Evolutionary conservation across 2,329 filamentous ascomycete genomes (phyloP), one percentile per base, ranked within the genome.

Genomic region (Talaromyces islandicus): DNA sequence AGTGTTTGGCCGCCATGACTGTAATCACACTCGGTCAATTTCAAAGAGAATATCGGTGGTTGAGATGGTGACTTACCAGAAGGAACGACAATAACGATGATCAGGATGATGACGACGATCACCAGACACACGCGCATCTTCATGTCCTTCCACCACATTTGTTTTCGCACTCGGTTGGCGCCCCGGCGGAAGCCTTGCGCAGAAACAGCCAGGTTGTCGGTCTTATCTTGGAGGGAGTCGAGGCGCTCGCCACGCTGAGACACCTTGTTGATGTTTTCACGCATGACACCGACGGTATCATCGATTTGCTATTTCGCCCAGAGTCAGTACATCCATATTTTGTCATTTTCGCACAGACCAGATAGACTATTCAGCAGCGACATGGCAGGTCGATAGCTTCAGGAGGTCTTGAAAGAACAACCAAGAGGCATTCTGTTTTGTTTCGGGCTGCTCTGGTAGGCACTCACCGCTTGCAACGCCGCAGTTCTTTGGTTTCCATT

Each of bases 141-240:
- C 91, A 97, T 96, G 74, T 97, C 93, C 85, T 97, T 97, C 93
- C 92, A 97, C 93, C 93, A 97, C 93, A 97, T 97, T 63, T 96
- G 88, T 83, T 92, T 93, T 77, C 94, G 88, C 69, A 99, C 93
- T 70, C 91, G 84, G 83, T 97, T 99, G 78, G 95, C 94, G 66
- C 94, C 93, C 67, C 92, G 88, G 71, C 92, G 91, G 85, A 99
- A 99, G 64, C 91, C 92, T 77, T 96, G 92, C 62, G 94, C 93
- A 38, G 92, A 96, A 64, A 88, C 86, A 62, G 92, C 92, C 67
- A 99, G 84, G 79, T 96, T 95, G 80, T 97, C 88, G 61, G 78
- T 97, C 85, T 96, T 96, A 77, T 94, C 89, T 80, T 96, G 90
- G 63, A 97, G 86, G 55, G 88, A 87, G 76, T 96, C 90, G 63